Percentiles rank a stretch among this genome's conserved stretches.
Conservation (phyloP, 345 rosid species). For the Linum lewisii region DNA sequence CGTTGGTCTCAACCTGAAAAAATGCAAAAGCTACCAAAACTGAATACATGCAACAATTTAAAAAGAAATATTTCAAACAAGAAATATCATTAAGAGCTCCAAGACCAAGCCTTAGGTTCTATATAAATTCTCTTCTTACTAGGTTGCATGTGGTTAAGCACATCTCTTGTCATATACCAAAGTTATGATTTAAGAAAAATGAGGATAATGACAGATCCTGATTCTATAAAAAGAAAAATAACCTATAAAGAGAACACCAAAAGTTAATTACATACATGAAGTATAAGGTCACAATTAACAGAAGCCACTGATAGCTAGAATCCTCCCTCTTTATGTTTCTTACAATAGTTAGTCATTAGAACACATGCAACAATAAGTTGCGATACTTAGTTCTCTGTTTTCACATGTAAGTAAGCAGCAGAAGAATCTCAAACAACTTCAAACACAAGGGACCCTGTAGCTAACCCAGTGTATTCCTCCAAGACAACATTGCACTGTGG, state of each 20-base stretch:
- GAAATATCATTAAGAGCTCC: neutral
- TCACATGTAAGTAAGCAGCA: neutral
- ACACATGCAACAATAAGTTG: neutral
- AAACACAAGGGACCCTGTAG: neutral
- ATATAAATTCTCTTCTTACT: neutral
- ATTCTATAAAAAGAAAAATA: no score
- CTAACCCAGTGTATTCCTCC: neutral
- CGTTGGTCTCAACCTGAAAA: conserved; percentile 59
- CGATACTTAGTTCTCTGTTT: neutral
- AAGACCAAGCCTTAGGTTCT: conserved; percentile 6
- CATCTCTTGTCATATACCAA: neutral
- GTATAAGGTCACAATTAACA: no score
- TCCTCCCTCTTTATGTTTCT: neutral
- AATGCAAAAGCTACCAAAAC: conserved; percentile 2
- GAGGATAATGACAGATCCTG: no score
- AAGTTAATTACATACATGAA: no score
- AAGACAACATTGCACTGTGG: neutral
- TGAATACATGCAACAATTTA: conserved; percentile 4
- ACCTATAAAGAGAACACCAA: no score
- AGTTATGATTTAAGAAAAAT: neutral
- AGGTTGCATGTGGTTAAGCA: neutral
- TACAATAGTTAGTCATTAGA: neutral
- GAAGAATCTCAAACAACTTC: neutral
- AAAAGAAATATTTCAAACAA: conserved; percentile 6
- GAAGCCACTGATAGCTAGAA: neutral